Evolutionary conservation across 208 protist species (phyloP), one percentile per base, ranked within the genome.

Genomic region (Kentomonas sorsogonicus): DNA sequence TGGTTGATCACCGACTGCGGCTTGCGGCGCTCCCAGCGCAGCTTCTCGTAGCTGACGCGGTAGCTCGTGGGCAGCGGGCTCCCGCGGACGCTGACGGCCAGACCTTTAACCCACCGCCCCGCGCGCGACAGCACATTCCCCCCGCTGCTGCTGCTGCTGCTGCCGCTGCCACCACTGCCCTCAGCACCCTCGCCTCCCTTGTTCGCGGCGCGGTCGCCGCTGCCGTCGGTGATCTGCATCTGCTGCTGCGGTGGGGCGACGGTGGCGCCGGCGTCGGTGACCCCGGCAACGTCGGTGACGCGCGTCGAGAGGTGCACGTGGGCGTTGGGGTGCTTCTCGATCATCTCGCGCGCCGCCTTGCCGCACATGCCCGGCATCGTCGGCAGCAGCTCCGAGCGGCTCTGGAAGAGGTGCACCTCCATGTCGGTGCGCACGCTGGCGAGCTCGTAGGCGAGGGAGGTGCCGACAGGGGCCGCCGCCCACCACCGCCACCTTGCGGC

Each of bases 391-490:
- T 86, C 74, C 3, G 67, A 41, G 25, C 69, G 72, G 45, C 72
- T 79, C 44, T 91, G 80, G 54, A 76, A 91, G 25, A 95, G 58
- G 58, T 90, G 80, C 23, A 95, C 77, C 46, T 89, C 55, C 23
- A 86, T 22, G 36, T 90, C 85, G 1, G 77, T 77, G 5, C 85
- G 63, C 16, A 62, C 59, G 11, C 29, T 64, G 31, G 79, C 80
- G 36, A 93, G 66, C 31, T 91, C 76, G 41, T 81, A 63, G 25
- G 86, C 83, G 15, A 91, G 71, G 10, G 78, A 87, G 3, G 69
- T 79, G 0, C 83, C 89, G n/a, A 81, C 77, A 13, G 86, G n/a
- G 83, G 10, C 89, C 89, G 15, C 89, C 89, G 10, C 89, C 89
- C 43, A 95, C 69, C 27, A 95, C 71, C 2, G 83, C 83, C 9